Percentiles rank a stretch among this genome's conserved stretches.
Conservation (phyloP, 2,329 filamentous ascomycete species). For the Ceratocystiopsis sp. region DNA sequence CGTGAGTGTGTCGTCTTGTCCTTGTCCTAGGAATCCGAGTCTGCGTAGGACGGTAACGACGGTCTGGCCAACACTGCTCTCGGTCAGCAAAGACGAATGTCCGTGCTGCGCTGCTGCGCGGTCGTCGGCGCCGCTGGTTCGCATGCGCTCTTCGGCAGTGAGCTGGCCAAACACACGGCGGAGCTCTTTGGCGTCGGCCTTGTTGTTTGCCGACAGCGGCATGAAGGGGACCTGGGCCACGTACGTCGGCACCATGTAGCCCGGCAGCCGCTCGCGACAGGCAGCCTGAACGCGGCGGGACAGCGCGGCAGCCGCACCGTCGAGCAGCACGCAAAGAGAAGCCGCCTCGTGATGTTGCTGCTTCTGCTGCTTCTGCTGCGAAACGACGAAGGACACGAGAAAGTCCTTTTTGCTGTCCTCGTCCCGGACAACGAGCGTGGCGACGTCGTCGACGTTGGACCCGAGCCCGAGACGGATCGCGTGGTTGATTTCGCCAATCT, state of each 20-base stretch:
- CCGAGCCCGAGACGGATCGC: slow-evolving; percentile 46
- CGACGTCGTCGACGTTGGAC: slow-evolving; percentile 45
- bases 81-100: not conserved
- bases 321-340: too few relatives aligned
- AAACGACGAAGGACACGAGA: slow-evolving; percentile 57
- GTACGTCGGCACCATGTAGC: slow-evolving; percentile 85
- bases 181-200: slow-evolving; percentile 59
- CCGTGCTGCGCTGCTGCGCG: slow-evolving; percentile 4
- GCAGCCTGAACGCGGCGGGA: slow-evolving; percentile 33
- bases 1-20: slow-evolving; percentile 24
- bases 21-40: slow-evolving; percentile 18
- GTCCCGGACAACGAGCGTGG: slow-evolving; percentile 55
- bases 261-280: slow-evolving; percentile 55
- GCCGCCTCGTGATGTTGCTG: not conserved
- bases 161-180: slow-evolving; percentile 47
- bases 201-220: slow-evolving; percentile 78
- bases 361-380: not conserved
- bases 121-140: slow-evolving; percentile 31
- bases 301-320: slow-evolving; percentile 15
- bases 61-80: not conserved
- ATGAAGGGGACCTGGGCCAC: slow-evolving; percentile 55
- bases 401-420: slow-evolving; percentile 67
- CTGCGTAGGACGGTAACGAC: slow-evolving; percentile 26
- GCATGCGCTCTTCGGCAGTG: slow-evolving; percentile 42
- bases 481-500: slow-evolving; percentile 83